Conservation (phyloP, 257 asterid species). For the Ehretia macrophylla region DNA sequence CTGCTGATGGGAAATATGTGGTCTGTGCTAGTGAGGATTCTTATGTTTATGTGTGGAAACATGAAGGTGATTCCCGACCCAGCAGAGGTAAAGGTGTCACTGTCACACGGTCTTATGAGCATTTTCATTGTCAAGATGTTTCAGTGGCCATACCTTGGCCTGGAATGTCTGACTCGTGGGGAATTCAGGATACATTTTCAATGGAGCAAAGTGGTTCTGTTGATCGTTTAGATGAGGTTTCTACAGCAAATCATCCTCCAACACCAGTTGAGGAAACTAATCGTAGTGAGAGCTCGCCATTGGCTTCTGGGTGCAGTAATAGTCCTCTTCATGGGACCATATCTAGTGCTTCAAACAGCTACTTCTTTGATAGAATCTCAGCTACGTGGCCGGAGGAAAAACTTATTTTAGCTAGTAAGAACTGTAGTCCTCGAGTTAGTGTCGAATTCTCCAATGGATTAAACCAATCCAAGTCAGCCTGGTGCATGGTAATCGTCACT, state of each 20-base stretch:
- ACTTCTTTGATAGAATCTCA: constrained; percentile 70
- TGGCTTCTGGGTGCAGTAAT: constrained; percentile 44
- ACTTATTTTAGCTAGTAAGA: constrained; percentile 49
- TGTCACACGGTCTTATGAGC: constrained; percentile 71
- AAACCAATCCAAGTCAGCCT: constrained; percentile 55
- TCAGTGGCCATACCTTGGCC: constrained; percentile 98
- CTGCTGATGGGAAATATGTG: constrained; percentile 77
- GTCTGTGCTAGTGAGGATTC: constrained; percentile 97
- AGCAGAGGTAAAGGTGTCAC: constrained; percentile 73
- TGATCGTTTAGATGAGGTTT: constrained; percentile 42
- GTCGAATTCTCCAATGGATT: constrained; percentile 57
- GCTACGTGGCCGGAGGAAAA: constrained; percentile 96
- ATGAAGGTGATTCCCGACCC: constrained; percentile 76
- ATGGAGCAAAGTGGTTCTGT: constrained; percentile 30
- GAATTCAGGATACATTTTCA: constrained; percentile 32
- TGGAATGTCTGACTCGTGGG: constrained; percentile 50
- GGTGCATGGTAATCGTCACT: constrained; percentile 91
- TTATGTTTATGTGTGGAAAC: constrained; percentile 86
- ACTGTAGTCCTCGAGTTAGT: constrained; percentile 61
- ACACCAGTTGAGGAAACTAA: constrained; percentile 56
- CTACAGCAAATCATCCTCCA: constrained; percentile 50
- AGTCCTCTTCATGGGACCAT: constrained; percentile 60
- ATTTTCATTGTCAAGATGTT: constrained; percentile 89
- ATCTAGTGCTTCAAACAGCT: constrained; percentile 52
- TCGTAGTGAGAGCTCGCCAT: constrained; percentile 44